Evolutionary conservation across 345 rosid species (phyloP).

Genomic region (Syzygium grande): DNA sequence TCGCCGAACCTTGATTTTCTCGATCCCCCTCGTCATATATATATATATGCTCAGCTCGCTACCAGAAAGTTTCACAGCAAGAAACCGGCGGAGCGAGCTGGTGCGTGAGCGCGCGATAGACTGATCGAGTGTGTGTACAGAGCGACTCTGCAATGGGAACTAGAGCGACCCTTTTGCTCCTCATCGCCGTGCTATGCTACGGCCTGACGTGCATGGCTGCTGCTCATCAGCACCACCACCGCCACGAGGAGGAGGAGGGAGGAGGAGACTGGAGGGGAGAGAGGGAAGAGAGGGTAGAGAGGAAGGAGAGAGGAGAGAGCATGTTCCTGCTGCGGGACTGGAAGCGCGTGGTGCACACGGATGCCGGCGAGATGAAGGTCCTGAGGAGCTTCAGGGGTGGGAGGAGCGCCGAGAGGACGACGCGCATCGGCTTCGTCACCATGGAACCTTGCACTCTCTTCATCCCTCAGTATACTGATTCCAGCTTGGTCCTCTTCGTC

Average conservation of each 20-base stretch:
- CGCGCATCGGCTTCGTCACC: constrained; percentile 75
- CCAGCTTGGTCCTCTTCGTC: constrained; percentile 61
- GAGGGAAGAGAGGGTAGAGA: background rate
- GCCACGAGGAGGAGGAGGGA: background rate
- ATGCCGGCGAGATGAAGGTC: constrained; percentile 71
- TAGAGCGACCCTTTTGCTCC: background rate
- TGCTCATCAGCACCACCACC: background rate
- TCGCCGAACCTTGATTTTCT: background rate
- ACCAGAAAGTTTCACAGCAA: background rate
- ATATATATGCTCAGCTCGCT: background rate
- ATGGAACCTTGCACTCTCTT: constrained; percentile 81
- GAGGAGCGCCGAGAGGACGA: constrained; percentile 35
- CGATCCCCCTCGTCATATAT: background rate
- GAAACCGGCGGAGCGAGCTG: background rate
- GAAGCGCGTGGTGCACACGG: constrained; percentile 52
- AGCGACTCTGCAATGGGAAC: background rate
- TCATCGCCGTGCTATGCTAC: background rate
- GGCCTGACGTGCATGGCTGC: background rate
- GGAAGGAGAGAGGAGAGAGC: constrained; percentile 4
- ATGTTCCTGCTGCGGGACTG: constrained; percentile 50
- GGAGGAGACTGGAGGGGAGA: background rate
- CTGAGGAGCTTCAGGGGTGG: constrained; percentile 30
- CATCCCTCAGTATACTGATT: constrained; percentile 79
- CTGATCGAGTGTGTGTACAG: background rate
- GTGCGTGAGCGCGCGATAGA: background rate